Base-by-base conservation (phyloP, 768 basidiomycete genomes). In the Pisolithus marmoratus region DNA sequence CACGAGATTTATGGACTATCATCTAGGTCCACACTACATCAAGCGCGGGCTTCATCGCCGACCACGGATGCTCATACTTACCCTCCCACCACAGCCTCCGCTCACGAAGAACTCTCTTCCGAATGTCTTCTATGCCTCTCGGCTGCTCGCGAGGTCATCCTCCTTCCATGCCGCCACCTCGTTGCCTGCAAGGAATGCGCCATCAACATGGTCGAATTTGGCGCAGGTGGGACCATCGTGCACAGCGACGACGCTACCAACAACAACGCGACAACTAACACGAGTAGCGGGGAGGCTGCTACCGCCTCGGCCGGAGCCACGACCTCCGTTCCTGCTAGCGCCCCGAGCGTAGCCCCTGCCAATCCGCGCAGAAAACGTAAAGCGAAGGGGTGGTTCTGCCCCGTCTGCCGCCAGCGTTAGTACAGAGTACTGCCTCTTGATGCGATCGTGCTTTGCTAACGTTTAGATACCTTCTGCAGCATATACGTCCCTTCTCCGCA, bases 301-400 rank as follows among this genome's bases (percentile, higher is more conserved):
- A 44, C 53, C 8, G 57, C 65, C n/a, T 20, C 46, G 29, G 53
- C 55, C 36, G 37, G 22, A 19, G 58, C 66, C 4, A 62, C 62
- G 12, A 59, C 47, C 8, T 50, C 45, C 37, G 71, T 56, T 19
- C 60, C 59, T 2, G 67, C 64, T 34, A 66, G 58, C n/a, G 58
- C 62, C 7, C 50, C 64, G n/a, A 9, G 46, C 29, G 27, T 63
- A 4, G 50, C 71, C 11, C 58, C 70, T 27, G 68, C 74, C 15
- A 73, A 75, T 51, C 68, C 78, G 5, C 77, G 91, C 54, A 76
- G 93, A 64, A 94, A 93, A 75, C 78, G 92, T 59, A 94, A 91
- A 72, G 88, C 91, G 0, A 97, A 97, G 70, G 94, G 94, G 5
- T 97, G 94, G 94, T 91, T 88, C 78, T 97, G 94, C 66, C 94